Conservation (phyloP, 495 filamentous ascomycete genomes). For the Daldinia childiae region DNA sequence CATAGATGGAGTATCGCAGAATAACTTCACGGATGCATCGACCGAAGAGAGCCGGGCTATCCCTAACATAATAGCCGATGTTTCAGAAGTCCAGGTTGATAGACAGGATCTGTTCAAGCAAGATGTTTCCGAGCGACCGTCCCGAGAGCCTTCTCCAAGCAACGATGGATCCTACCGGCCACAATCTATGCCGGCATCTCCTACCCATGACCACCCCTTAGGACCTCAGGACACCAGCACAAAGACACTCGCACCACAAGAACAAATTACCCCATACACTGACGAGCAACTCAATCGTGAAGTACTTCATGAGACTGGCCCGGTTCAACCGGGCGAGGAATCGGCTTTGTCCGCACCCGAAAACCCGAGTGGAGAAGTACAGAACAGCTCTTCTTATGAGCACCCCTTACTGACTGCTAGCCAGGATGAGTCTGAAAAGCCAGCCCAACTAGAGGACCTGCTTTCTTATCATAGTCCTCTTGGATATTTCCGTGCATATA, state of each 20-base stretch:
- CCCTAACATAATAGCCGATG: not conserved
- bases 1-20: not conserved
- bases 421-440: slow-evolving; percentile 39
- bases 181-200: slow-evolving; percentile 15
- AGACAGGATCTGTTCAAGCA: slow-evolving; percentile 8
- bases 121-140: slow-evolving; percentile 9
- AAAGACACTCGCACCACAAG: not conserved
- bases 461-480: slow-evolving; percentile 85
- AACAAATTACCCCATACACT: slow-evolving; percentile 7
- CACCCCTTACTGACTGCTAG: slow-evolving; percentile 44
- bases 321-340: slow-evolving; percentile 8
- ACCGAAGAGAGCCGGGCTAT: not conserved
- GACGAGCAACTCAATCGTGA: slow-evolving; percentile 16
- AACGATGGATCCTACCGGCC: slow-evolving; percentile 30
- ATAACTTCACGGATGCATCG: not conserved
- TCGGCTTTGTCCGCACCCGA: slow-evolving; percentile 12
- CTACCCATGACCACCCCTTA: not conserved
- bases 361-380: slow-evolving; percentile 43
- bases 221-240: slow-evolving; percentile 3
- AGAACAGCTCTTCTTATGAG: slow-evolving; percentile 44
- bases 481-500: slow-evolving; percentile 83
- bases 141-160: slow-evolving; percentile 18
- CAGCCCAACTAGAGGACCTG: slow-evolving; percentile 47
- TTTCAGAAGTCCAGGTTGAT: not conserved
- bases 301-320: slow-evolving; percentile 22